phyloP scores from a whole-genome alignment of 768 basidiomycete species.

The Russula vinacea region DNA sequence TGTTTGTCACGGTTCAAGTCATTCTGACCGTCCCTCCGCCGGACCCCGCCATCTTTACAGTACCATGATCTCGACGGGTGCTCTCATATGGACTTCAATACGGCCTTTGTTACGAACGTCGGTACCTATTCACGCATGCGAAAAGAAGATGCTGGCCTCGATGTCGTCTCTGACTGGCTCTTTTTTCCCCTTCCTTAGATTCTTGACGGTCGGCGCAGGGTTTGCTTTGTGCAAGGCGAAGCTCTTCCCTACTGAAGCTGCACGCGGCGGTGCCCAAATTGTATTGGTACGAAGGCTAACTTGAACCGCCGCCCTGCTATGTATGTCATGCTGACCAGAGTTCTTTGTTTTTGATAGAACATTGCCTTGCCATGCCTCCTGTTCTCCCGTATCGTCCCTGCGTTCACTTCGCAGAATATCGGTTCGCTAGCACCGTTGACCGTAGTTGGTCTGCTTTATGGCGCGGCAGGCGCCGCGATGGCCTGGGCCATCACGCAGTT shows the following conservation, averaged over 20 bases:
- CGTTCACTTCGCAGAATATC: conserved; percentile 58
- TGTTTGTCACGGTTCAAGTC: background rate
- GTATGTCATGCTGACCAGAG: background rate
- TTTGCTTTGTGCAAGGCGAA: conserved; percentile 58
- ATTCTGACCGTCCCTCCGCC: background rate
- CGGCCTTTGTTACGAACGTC: conserved; percentile 16
- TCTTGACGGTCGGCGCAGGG: conserved; percentile 53
- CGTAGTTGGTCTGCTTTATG: conserved; percentile 59
- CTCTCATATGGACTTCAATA: conserved; percentile 11
- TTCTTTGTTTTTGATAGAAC: conserved; percentile 37
- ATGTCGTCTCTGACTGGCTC: background rate
- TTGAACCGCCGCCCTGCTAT: background rate
- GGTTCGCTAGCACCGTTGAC: conserved; percentile 57
- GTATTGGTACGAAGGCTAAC: conserved; percentile 44
- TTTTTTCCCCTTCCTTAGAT: conserved; percentile 37
- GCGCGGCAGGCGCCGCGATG: conserved; percentile 50
- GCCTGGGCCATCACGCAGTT: conserved; percentile 56
- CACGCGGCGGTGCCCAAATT: conserved; percentile 58
- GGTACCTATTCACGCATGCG: conserved; percentile 15
- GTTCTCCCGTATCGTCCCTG: conserved; percentile 70
- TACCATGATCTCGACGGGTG: conserved; percentile 22
- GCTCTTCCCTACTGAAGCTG: conserved; percentile 56
- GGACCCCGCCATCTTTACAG: background rate
- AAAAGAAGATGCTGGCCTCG: background rate
- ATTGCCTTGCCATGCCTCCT: conserved; percentile 60